Evolutionary conservation across 2,329 filamentous ascomycete genomes (phyloP).

Genomic region (Colletotrichum tropicicola): DNA sequence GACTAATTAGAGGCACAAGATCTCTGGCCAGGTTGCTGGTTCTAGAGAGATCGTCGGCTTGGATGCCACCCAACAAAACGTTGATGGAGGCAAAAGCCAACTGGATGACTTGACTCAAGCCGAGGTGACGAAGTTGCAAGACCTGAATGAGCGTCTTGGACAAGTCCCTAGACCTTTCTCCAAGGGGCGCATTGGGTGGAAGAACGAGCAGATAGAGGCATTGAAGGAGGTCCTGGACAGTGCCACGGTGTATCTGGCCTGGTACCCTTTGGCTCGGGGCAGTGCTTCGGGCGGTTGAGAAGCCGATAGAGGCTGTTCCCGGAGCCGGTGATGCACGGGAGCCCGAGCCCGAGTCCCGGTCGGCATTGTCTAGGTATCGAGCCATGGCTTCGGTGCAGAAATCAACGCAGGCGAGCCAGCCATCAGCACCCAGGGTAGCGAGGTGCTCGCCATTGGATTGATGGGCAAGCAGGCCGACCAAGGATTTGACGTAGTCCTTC

Average conservation of each 20-base stretch:
- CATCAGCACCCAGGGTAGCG: constrained; percentile 59
- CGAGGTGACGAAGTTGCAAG: constrained; percentile 66
- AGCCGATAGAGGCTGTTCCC: constrained; percentile 40
- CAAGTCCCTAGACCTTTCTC: constrained; percentile 63
- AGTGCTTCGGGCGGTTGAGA: constrained; percentile 39
- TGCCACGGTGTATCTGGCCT: constrained; percentile 31
- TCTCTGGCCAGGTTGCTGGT: constrained; percentile 67
- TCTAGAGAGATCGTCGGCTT: constrained; percentile 74
- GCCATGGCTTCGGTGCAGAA: constrained; percentile 76
- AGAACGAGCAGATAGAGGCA: constrained; percentile 72
- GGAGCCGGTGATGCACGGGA: constrained; percentile 59
- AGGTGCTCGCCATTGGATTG: constrained; percentile 85
- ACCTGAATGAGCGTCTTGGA: constrained; percentile 66
- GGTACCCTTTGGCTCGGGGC: constrained; percentile 33
- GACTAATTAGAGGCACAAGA: constrained; percentile 75
- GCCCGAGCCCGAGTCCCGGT: constrained; percentile 44
- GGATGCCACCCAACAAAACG: constrained; percentile 69
- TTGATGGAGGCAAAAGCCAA: constrained; percentile 82
- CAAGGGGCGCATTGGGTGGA: constrained; percentile 73
- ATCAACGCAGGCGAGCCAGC: constrained; percentile 75
- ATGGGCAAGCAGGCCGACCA: constrained; percentile 75
- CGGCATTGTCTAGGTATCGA: constrained; percentile 54
- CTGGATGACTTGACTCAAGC: constrained; percentile 72
- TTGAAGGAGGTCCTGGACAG: constrained; percentile 63
- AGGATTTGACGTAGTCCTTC: constrained; percentile 80